A percentile compares a stretch with the other conserved stretches of the same genome.
Evolutionary conservation across 148 eudicot genomes (phyloP).

Genomic region (Spergularia bocconei): DNA sequence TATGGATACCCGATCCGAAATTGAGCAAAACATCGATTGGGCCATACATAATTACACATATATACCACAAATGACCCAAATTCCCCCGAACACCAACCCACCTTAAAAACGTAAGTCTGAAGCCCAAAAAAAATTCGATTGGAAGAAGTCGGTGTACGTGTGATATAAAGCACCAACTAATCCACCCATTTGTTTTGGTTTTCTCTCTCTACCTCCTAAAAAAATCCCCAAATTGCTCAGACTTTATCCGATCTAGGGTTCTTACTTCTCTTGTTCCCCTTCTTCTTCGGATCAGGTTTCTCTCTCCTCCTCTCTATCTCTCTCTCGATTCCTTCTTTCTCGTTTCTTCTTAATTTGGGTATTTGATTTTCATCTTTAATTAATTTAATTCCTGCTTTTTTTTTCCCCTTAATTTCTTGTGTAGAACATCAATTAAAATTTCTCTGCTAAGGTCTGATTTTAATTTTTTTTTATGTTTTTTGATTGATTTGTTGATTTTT

Average conservation of each 20-base stretch:
- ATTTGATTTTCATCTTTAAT: not conserved
- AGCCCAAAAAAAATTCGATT: too few relatives aligned
- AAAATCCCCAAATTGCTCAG: constrained; percentile 3
- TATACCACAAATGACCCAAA: too few relatives aligned
- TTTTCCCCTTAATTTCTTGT: not conserved
- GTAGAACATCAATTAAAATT: not conserved
- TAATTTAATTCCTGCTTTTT: not conserved
- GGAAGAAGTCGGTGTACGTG: too few relatives aligned
- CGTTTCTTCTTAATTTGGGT: not conserved
- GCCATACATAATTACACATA: too few relatives aligned
- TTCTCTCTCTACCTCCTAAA: not conserved
- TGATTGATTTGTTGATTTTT: not conserved
- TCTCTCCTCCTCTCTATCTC: not conserved
- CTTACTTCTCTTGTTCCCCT: constrained; percentile 25
- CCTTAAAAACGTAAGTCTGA: too few relatives aligned
- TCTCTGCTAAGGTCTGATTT: constrained; percentile 17
- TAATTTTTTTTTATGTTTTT: not conserved
- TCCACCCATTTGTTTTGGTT: not conserved
- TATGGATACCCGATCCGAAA: too few relatives aligned
- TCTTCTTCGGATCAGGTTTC: constrained; percentile 48
- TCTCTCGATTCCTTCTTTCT: constrained; percentile 6
- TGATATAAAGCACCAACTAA: not conserved
- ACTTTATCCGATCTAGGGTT: constrained; percentile 41
- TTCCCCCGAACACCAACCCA: too few relatives aligned
- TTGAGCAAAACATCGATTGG: too few relatives aligned